Conservation (phyloP, 345 rosid genomes). For the Arabis alpina region DNA sequence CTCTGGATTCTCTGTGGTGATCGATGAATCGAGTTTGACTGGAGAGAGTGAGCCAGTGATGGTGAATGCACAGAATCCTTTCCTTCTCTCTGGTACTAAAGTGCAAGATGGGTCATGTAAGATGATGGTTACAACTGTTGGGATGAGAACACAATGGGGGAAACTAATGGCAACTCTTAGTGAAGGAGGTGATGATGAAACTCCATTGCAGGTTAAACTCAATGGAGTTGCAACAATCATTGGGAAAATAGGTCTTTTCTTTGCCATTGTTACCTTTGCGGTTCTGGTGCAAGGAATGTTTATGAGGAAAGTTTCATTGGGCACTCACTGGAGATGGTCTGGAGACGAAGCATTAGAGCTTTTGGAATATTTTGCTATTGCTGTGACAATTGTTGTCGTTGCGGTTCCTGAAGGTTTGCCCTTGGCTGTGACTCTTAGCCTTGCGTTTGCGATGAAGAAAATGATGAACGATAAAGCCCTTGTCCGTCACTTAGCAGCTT, state of each 20-base stretch:
- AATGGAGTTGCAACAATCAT: constrained; percentile 92
- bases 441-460: constrained; percentile 96
- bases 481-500: constrained; percentile 91
- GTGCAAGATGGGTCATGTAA: constrained; percentile 93
- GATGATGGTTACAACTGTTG: constrained; percentile 84
- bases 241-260: constrained; percentile 81
- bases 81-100: constrained; percentile 87
- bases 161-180: constrained; percentile 85
- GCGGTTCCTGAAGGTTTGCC: constrained; percentile 98
- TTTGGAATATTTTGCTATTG: constrained; percentile 83
- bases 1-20: constrained; percentile 78
- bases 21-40: constrained; percentile 87
- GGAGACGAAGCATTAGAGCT: constrained; percentile 78
- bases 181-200: constrained; percentile 96
- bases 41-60: constrained; percentile 89
- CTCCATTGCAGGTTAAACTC: constrained; percentile 90
- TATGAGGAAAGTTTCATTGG: constrained; percentile 54
- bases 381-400: constrained; percentile 94
- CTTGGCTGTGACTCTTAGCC: constrained; percentile 86
- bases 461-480: constrained; percentile 98
- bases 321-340: constrained; percentile 62
- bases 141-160: constrained; percentile 98
- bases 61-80: constrained; percentile 71
- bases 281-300: constrained; percentile 78
- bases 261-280: constrained; percentile 78